A percentile compares a stretch with the other conserved stretches of the same genome.
These are phyloP conservation scores for Stropharia rugosoannulata DNA, from an alignment of 768 basidiomycete genomes.

Conservation along the genomic window DNA sequence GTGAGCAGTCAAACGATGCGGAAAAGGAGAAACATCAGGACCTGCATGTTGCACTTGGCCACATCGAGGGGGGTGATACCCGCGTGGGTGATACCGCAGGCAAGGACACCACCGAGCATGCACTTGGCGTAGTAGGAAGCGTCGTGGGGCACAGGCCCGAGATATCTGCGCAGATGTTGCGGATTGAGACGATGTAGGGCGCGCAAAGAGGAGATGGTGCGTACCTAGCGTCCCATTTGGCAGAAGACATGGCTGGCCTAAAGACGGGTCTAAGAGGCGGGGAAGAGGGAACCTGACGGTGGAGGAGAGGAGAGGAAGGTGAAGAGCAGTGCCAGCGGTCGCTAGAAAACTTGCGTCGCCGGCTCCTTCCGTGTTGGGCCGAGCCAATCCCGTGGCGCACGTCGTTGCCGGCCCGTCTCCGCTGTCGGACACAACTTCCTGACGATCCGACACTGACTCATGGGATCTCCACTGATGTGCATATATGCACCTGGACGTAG, in stretches of 20 bases:
- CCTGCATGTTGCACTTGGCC: slow-evolving; percentile 93
- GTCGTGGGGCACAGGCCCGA: slow-evolving; percentile 78
- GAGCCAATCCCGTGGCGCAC: slow-evolving; percentile 35
- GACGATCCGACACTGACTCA: slow-evolving; percentile 1
- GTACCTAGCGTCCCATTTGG: slow-evolving; percentile 79
- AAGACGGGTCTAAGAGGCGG: slow-evolving; percentile 27
- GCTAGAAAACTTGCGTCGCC: slow-evolving; percentile 27
- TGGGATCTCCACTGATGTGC: not conserved
- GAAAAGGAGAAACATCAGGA: slow-evolving; percentile 25
- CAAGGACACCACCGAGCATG: slow-evolving; percentile 85
- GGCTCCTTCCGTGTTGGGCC: slow-evolving; percentile 37
- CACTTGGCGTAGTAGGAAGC: slow-evolving; percentile 77
- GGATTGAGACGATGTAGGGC: slow-evolving; percentile 1
- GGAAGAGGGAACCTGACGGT: slow-evolving; percentile 19
- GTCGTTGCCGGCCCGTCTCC: slow-evolving; percentile 14
- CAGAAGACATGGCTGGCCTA: slow-evolving; percentile 44
- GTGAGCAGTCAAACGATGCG: not conserved
- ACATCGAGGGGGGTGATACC: slow-evolving; percentile 87
- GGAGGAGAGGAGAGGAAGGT: slow-evolving; percentile 22
- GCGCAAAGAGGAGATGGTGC: slow-evolving; percentile 4
- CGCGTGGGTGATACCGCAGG: slow-evolving; percentile 87
- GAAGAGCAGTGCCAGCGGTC: slow-evolving; percentile 21
- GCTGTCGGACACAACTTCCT: not conserved
- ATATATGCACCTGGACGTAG: not conserved
- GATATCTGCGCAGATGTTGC: slow-evolving; percentile 39